Conservation (phyloP, 768 basidiomycete genomes). For the Tulasnella sp. region DNA sequence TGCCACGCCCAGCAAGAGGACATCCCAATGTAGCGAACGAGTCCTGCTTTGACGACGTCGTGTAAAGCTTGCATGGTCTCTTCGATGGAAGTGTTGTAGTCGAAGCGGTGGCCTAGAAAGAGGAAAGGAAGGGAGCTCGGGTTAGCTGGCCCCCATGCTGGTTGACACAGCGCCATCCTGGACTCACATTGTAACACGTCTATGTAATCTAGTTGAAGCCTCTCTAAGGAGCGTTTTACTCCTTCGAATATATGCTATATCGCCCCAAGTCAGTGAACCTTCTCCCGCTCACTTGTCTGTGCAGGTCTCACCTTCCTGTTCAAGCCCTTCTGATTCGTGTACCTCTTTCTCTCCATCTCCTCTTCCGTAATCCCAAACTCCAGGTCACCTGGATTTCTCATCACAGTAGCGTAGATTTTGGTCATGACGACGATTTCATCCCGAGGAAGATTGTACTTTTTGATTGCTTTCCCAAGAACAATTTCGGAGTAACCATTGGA, state of each 20-base stretch:
- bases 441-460: constrained; percentile 47
- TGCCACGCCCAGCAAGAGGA: constrained; percentile 33
- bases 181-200: constrained; percentile 51
- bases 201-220: constrained; percentile 53
- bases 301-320: constrained; percentile 29
- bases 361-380: not conserved
- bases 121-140: not conserved
- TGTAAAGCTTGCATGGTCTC: constrained; percentile 39
- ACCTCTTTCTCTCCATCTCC: constrained; percentile 31
- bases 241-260: constrained; percentile 55
- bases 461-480: constrained; percentile 73
- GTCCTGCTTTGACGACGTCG: constrained; percentile 56
- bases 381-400: not conserved
- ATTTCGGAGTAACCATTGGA: constrained; percentile 52
- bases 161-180: too few relatives aligned
- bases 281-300: too few relatives aligned
- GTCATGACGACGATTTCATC: constrained; percentile 79
- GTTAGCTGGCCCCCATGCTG: not conserved
- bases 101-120: constrained; percentile 45
- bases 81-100: constrained; percentile 54
- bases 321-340: constrained; percentile 30
- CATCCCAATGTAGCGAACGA: constrained; percentile 50
- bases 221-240: constrained; percentile 48
- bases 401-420: constrained; percentile 51
- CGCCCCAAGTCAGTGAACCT: too few relatives aligned